Percentiles rank a stretch among this genome's conserved stretches.
These are phyloP conservation scores for Penicillium sp. DNA, from an alignment of 2,329 filamentous ascomycete species.

Conservation along the genomic window DNA sequence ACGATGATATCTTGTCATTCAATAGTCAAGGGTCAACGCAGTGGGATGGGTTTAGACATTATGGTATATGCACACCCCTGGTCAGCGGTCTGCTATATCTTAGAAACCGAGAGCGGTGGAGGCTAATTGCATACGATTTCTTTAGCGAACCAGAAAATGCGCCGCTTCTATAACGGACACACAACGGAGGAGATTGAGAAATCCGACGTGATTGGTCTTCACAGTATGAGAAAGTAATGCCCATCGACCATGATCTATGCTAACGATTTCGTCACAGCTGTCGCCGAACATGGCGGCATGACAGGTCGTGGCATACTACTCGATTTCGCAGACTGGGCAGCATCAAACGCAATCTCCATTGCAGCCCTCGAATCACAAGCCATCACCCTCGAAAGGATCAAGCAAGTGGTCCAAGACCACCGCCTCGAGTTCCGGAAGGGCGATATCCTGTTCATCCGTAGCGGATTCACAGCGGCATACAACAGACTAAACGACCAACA, in stretches of 20 bases:
- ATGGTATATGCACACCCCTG: slow-evolving; percentile 13
- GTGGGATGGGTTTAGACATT: slow-evolving; percentile 31
- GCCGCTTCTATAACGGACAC: slow-evolving; percentile 27
- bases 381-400: slow-evolving; percentile 18
- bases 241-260: not conserved
- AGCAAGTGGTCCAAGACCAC: slow-evolving; percentile 18
- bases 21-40: slow-evolving; percentile 29
- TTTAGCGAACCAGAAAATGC: slow-evolving; percentile 23
- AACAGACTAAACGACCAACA: slow-evolving; percentile 19
- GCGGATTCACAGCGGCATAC: slow-evolving; percentile 26
- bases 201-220: slow-evolving; percentile 23
- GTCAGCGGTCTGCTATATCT: not conserved
- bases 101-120: not conserved
- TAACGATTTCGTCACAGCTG: slow-evolving; percentile 7
- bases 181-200: slow-evolving; percentile 25
- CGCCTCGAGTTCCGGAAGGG: slow-evolving; percentile 23
- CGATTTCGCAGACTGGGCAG: slow-evolving; percentile 27
- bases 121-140: not conserved
- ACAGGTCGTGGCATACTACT: slow-evolving; percentile 26
- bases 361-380: slow-evolving; percentile 22
- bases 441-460: slow-evolving; percentile 27
- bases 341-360: slow-evolving; percentile 17
- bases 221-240: slow-evolving; percentile 14
- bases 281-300: slow-evolving; percentile 27
- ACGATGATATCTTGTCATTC: slow-evolving; percentile 26